Conservation (phyloP, 2,329 filamentous ascomycete species). For the Nakataea oryzae region DNA sequence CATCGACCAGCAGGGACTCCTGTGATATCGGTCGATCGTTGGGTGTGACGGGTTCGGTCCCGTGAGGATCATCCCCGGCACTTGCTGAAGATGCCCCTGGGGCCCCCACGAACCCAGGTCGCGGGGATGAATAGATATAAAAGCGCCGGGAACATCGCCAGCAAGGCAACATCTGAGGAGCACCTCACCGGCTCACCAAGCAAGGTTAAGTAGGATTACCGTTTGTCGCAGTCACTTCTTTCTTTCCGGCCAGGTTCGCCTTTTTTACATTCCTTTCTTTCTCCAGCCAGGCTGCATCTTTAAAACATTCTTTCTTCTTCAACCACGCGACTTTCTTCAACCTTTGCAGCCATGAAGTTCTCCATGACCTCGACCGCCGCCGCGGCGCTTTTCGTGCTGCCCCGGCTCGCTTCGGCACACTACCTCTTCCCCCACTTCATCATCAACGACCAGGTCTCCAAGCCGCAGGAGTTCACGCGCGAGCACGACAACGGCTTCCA, state of each 20-base stretch:
- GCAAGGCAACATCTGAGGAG: background rate
- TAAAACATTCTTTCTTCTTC: background rate
- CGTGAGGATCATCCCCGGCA: background rate
- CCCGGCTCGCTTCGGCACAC: constrained; percentile 15
- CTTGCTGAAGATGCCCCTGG: background rate
- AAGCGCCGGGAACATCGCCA: background rate
- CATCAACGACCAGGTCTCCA: constrained; percentile 11
- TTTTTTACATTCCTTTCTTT: background rate
- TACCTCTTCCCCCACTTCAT: constrained; percentile 18
- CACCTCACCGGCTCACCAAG: background rate
- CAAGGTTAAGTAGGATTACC: background rate
- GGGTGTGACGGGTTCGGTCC: background rate
- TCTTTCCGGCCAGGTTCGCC: background rate
- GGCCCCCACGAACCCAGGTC: background rate
- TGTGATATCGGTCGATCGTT: background rate
- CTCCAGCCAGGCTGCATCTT: background rate
- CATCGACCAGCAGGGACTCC: background rate
- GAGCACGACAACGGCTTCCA: constrained; percentile 12
- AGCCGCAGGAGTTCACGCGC: constrained; percentile 14
- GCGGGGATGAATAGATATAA: background rate
- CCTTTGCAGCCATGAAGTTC: background rate
- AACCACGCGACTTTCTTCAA: background rate
- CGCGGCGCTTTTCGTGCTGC: background rate
- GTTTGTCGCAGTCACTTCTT: background rate
- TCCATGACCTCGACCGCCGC: background rate